A percentile compares a stretch with the other conserved stretches of the same genome.
Conservation (phyloP, 306 rosid genomes). For the Ormosia semicastrata region DNA sequence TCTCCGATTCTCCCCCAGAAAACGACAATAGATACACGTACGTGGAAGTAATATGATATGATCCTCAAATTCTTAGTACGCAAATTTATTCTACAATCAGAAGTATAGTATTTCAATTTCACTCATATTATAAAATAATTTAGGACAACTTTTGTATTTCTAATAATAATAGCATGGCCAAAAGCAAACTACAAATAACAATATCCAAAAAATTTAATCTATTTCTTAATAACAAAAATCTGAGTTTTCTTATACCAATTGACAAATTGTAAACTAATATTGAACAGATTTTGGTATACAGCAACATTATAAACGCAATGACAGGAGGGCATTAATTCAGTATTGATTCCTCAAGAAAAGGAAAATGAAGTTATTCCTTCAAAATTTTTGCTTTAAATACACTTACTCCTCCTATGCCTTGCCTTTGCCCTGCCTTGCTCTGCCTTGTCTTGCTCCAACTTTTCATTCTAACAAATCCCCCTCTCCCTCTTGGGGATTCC, state of each 20-base stretch:
- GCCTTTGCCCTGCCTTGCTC: not conserved
- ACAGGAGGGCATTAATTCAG: not conserved
- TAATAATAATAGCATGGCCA: not conserved
- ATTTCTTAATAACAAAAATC: not conserved
- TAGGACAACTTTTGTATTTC: not conserved
- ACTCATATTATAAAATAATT: not conserved
- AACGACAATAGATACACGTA: not conserved
- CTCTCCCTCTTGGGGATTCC: not conserved
- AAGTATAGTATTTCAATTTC: not conserved
- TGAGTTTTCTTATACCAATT: not conserved
- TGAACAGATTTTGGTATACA: not conserved
- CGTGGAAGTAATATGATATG: not conserved
- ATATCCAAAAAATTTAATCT: not conserved
- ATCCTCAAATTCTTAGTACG: not conserved
- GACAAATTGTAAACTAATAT: not conserved
- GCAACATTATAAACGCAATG: not conserved
- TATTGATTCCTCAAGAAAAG: not conserved
- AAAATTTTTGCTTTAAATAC: conserved; percentile 20
- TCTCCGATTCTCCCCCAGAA: too few relatives aligned
- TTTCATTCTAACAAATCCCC: not conserved
- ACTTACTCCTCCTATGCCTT: not conserved
- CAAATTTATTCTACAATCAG: not conserved
- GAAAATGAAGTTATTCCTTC: not conserved
- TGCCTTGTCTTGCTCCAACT: not conserved
- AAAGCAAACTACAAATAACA: not conserved